Base-by-base conservation (phyloP, 2,329 filamentous ascomycete species). In the Colletotrichum lini region DNA sequence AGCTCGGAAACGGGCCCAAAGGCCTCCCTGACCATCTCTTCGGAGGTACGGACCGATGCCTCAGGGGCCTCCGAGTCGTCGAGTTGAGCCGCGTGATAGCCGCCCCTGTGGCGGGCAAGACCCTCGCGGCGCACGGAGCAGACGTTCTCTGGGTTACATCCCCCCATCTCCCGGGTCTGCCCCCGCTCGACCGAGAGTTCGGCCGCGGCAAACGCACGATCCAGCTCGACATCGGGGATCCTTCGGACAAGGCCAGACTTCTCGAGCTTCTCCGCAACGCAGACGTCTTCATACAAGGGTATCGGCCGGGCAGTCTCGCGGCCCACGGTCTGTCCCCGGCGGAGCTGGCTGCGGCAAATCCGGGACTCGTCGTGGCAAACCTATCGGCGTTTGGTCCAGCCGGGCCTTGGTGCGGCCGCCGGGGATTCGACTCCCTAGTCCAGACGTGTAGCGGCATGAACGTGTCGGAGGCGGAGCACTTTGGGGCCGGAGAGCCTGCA, bases 361-460 rank as follows among this genome's bases (percentile, higher is more conserved):
- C 85, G 0, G 79, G 79, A 1, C 80, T 90, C 15, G 80, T 90
- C 35, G 79, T 82, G 7, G 88, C 86, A 2, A 88, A 83, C 60
- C 74, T 90, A 26, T 88, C 86, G 0, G 87, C 88, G 0, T 90
- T 86, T 69, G 87, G 87, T 0, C 80, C 83, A 66, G 77, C 0
- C 87, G 87, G 0, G 85, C 77, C 21, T 23, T 26, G 47, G 21
- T 50, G 21, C 15, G 10, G 21, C 4, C 12, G 47, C 10, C 52
- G 52, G 5, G 16, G 52, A 2, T 54, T 38, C 10, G 52, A 54
- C 10, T 38, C 26, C 4, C 49, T 62, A 18, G 65, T 54, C 35
- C 88, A 90, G 76, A 87, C 87, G 9, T 87, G 84, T 65, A 84
- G 85, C 0, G 88, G 88, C 0, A 84, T 90, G 77, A 90, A 90